Evolutionary conservation across 1,284 basidiomycete genomes (phyloP).

Genomic region (Dichomitus squalens): DNA sequence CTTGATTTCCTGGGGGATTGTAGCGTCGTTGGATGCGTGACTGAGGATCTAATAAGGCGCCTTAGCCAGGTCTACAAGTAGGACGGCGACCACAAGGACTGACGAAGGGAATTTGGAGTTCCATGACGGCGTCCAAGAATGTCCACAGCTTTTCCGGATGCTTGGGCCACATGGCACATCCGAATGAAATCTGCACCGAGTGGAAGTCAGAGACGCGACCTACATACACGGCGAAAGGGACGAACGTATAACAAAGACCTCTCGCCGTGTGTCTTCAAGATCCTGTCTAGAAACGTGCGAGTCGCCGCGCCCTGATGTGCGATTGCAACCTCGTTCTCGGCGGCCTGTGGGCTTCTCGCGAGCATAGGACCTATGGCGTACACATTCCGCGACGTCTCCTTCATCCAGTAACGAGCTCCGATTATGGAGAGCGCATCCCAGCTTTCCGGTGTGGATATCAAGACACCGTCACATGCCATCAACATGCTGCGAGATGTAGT

Average conservation of each 20-base stretch:
- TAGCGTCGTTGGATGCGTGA: constrained; percentile 19
- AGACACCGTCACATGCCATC: constrained; percentile 18
- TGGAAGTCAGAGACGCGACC: neutral
- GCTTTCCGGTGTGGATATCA: constrained; percentile 18
- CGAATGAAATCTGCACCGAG: constrained; percentile 18
- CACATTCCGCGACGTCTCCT: constrained; percentile 11
- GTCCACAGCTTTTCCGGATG: constrained; percentile 16
- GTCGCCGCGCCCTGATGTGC: constrained; percentile 8
- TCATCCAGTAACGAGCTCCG: constrained; percentile 15
- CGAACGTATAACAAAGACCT: constrained; percentile 16
- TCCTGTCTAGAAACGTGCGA: constrained; percentile 11
- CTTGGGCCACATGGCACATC: constrained; percentile 17
- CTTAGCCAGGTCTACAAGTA: neutral
- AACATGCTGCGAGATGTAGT: constrained; percentile 6
- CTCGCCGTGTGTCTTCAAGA: constrained; percentile 13
- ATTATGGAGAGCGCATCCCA: constrained; percentile 19
- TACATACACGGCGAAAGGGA: neutral
- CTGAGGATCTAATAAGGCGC: constrained; percentile 20
- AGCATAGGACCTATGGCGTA: constrained; percentile 18
- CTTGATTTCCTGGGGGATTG: constrained; percentile 15
- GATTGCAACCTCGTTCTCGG: constrained; percentile 8
- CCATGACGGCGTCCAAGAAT: constrained; percentile 21
- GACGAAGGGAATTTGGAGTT: constrained; percentile 18
- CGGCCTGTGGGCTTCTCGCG: neutral
- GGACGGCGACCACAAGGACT: neutral